These are phyloP conservation scores for Mycena kentingensis DNA, from an alignment of 768 basidiomycete species.

Conservation along the genomic window DNA sequence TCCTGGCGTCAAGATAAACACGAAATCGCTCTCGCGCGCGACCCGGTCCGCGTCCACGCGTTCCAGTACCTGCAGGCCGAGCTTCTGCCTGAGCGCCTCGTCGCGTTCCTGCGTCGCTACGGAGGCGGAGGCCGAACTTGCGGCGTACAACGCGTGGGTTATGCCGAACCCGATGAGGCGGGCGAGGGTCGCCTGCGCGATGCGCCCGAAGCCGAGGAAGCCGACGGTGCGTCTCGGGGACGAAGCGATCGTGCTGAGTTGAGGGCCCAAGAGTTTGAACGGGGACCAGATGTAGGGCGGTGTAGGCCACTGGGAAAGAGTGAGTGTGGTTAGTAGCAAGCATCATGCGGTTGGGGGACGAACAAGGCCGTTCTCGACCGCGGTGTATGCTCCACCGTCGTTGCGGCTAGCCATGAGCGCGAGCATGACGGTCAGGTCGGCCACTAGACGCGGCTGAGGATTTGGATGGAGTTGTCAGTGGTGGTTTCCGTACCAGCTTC, in stretches of 20 bases:
- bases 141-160: conserved; percentile 70
- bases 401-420: conserved; percentile 90
- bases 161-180: conserved; percentile 84
- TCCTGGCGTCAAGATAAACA: conserved; percentile 84
- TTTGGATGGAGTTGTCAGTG: background rate
- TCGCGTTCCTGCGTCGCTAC: conserved; percentile 40
- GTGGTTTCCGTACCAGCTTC: conserved; percentile 65
- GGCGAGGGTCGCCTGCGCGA: conserved; percentile 79
- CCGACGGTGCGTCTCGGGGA: conserved; percentile 70
- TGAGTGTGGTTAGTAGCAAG: background rate
- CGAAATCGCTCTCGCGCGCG: conserved; percentile 75
- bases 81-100: conserved; percentile 25
- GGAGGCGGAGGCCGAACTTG: conserved; percentile 41
- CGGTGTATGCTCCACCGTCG: conserved; percentile 57
- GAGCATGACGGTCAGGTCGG: conserved; percentile 89
- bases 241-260: conserved; percentile 59
- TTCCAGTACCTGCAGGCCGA: conserved; percentile 43
- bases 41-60: conserved; percentile 69
- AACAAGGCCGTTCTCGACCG: conserved; percentile 74
- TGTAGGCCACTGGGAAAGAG: conserved; percentile 71
- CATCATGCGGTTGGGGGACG: conserved; percentile 17
- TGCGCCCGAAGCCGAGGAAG: conserved; percentile 95
- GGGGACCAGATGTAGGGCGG: conserved; percentile 77
- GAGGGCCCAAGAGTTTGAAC: conserved; percentile 82
- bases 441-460: conserved; percentile 53